Percentiles rank a stretch among this genome's conserved stretches.
phyloP scores from a whole-genome alignment of 1,139 yeast genomes.

The Blastobotrys indianensis region DNA sequence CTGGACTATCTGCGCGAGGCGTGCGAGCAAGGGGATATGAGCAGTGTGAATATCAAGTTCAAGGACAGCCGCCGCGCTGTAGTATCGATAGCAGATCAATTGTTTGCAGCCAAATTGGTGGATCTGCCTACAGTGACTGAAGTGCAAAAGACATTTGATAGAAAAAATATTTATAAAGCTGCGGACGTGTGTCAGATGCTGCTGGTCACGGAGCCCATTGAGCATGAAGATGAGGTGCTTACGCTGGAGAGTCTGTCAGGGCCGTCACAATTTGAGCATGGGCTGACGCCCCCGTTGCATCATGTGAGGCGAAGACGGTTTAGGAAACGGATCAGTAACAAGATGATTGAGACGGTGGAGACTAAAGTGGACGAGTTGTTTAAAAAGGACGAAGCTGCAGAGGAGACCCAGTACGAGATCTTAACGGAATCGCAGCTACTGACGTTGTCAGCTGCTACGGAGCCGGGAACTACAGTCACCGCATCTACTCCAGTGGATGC shows the following conservation, averaged over 20 bases:
- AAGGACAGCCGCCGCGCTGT: conserved; percentile 75
- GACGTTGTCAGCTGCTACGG: conserved; percentile 1
- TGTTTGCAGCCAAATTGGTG: conserved; percentile 80
- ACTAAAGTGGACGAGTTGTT: conserved; percentile 71
- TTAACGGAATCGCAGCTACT: conserved; percentile 46
- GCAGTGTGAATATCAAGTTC: conserved; percentile 72
- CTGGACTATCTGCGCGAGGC: conserved; percentile 73
- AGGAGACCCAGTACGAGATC: conserved; percentile 71
- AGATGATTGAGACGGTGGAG: conserved; percentile 60
- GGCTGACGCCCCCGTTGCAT: conserved; percentile 71
- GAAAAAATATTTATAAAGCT: conserved; percentile 81
- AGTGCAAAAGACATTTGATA: conserved; percentile 81
- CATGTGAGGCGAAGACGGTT: conserved; percentile 51
- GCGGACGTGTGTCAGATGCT: conserved; percentile 84
- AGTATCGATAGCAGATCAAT: conserved; percentile 46
- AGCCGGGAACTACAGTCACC: conserved; percentile 6
- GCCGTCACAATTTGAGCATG: conserved; percentile 54
- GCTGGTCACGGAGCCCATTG: conserved; percentile 61
- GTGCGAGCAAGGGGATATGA: conserved; percentile 73
- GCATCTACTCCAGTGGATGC: conserved; percentile 8
- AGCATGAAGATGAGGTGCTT: conserved; percentile 48
- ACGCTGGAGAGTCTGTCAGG: conserved; percentile 25
- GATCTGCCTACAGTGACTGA: conserved; percentile 89
- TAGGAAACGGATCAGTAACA: conserved; percentile 44
- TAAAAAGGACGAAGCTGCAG: conserved; percentile 75